Conservation (phyloP, 2,329 filamentous ascomycete species). For the Aspergillus sp. region DNA sequence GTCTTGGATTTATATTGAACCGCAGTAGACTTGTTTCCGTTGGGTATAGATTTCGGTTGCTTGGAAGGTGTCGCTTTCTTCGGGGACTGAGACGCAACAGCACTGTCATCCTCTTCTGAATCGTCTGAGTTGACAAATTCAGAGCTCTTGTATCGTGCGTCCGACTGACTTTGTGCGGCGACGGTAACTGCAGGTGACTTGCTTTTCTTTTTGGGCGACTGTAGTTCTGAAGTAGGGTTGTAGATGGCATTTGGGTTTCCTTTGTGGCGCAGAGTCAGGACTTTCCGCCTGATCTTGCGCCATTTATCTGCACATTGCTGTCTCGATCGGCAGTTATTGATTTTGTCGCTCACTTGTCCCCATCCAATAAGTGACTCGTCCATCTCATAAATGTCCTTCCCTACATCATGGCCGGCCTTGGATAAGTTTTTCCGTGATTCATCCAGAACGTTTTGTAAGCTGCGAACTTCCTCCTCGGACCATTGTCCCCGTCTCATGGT, state of each 20-base stretch:
- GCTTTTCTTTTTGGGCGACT: neutral
- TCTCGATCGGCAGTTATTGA: constrained; percentile 28
- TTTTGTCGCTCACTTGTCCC: constrained; percentile 25
- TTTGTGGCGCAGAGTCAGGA: constrained; percentile 15
- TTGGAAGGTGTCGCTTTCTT: neutral
- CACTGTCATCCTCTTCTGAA: constrained; percentile 3
- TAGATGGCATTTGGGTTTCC: constrained; percentile 20
- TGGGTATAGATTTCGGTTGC: neutral
- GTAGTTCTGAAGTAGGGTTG: constrained; percentile 10
- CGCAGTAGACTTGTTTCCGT: neutral
- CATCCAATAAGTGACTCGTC: constrained; percentile 27
- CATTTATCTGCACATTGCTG: constrained; percentile 38
- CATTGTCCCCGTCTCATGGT: constrained; percentile 33
- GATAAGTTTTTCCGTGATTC: constrained; percentile 15
- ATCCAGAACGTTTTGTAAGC: constrained; percentile 24
- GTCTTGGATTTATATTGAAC: neutral
- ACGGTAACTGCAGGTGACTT: constrained; percentile 3
- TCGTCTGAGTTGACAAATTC: constrained; percentile 9
- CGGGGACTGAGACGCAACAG: neutral
- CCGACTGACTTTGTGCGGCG: constrained; percentile 1
- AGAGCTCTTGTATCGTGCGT: constrained; percentile 6
- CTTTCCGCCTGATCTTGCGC: constrained; percentile 26
- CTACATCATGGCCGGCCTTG: constrained; percentile 14
- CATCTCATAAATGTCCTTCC: constrained; percentile 33
- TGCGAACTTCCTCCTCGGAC: constrained; percentile 27